phyloP scores from a whole-genome alignment of 2,329 filamentous ascomycete species.

The Ampelomyces quisqualis region DNA sequence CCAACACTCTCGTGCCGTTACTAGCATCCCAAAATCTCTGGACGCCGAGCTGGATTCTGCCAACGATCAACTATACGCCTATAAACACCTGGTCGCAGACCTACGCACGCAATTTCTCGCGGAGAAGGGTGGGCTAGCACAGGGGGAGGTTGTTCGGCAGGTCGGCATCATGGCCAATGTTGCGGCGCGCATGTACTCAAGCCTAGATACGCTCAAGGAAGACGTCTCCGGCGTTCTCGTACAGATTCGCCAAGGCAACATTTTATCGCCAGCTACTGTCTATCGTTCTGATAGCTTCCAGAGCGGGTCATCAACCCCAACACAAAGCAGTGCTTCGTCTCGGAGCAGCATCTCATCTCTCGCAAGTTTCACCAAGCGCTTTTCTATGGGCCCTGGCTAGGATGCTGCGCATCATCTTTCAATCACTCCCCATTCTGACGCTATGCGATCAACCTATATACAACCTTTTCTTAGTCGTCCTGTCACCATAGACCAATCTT shows the following conservation, averaged over 20 bases:
- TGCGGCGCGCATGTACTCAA: slow-evolving; percentile 10
- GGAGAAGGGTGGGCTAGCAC: slow-evolving; percentile 3
- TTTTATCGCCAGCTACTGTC: background rate
- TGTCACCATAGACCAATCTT: too few relatives aligned
- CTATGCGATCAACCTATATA: too few relatives aligned
- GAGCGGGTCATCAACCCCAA: background rate
- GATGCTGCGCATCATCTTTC: too few relatives aligned
- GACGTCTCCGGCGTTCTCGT: slow-evolving; percentile 9
- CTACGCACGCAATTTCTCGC: background rate
- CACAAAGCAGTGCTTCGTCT: background rate
- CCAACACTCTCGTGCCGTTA: background rate
- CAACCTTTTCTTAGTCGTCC: too few relatives aligned
- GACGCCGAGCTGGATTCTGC: slow-evolving; percentile 7
- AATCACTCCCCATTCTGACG: too few relatives aligned
- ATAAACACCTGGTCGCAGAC: slow-evolving; percentile 5
- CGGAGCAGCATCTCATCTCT: background rate
- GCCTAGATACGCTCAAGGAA: slow-evolving; percentile 7
- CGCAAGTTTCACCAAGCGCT: background rate
- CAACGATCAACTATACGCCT: slow-evolving; percentile 9
- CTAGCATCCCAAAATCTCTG: slow-evolving; percentile 6
- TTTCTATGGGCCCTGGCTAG: too few relatives aligned
- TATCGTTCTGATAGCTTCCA: background rate
- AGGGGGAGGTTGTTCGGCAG: slow-evolving; percentile 9
- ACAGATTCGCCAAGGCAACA: background rate
- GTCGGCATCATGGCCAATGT: slow-evolving; percentile 8